Conservation (phyloP, 805 yeast species). For the Limtongozyma cylindracea region DNA sequence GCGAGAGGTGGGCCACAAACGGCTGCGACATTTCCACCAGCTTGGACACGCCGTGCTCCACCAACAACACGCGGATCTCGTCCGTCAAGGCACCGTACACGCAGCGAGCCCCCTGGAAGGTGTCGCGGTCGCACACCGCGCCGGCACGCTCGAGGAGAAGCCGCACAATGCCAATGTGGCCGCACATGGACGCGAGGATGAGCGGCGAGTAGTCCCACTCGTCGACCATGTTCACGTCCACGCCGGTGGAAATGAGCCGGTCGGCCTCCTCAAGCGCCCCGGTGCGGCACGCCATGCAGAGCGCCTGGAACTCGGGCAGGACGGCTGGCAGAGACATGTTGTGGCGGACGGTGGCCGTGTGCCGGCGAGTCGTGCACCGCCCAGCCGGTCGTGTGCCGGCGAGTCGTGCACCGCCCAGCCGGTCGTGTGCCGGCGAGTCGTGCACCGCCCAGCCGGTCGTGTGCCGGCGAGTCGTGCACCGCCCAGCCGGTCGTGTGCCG, state of each 20-base stretch:
- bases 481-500: too few relatives aligned
- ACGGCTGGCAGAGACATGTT: too few relatives aligned
- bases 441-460: too few relatives aligned
- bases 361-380: too few relatives aligned
- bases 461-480: too few relatives aligned
- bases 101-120: conserved; percentile 58
- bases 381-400: too few relatives aligned
- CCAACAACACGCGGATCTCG: conserved; percentile 26
- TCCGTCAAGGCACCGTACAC: conserved; percentile 60
- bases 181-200: conserved; percentile 50
- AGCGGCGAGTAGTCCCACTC: conserved; percentile 58
- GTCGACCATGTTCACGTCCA: conserved; percentile 26
- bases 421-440: too few relatives aligned
- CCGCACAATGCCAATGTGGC: conserved; percentile 40
- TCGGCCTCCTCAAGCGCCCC: conserved; percentile 50
- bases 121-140: conserved; percentile 56
- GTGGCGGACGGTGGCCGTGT: too few relatives aligned
- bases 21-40: conserved; percentile 46
- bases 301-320: too few relatives aligned
- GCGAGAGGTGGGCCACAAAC: conserved; percentile 43
- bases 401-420: too few relatives aligned
- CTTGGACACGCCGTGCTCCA: conserved; percentile 39
- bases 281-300: conserved; percentile 26
- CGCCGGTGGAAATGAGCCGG: conserved; percentile 16
- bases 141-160: conserved; percentile 34